Evolutionary conservation across 2,329 filamentous ascomycete species (phyloP).

Genomic region (Monilinia fructigena): DNA sequence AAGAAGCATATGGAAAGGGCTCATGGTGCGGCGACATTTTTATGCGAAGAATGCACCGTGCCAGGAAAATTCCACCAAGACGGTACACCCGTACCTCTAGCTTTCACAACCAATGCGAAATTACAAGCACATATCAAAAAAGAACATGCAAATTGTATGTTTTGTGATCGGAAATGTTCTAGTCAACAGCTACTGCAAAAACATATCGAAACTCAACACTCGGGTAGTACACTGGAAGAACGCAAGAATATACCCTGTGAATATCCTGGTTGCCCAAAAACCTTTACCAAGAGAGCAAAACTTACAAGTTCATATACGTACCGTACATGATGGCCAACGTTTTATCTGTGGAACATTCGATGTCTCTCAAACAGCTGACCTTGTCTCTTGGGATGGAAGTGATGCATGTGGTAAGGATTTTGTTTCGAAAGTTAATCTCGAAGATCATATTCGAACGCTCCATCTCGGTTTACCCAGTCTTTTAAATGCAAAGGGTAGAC

Average conservation of each 20-base stretch:
- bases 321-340: conserved; percentile 71
- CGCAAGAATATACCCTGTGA: conserved; percentile 67
- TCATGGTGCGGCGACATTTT: conserved; percentile 67
- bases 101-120: conserved; percentile 70
- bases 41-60: conserved; percentile 69
- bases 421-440: conserved; percentile 72
- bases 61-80: conserved; percentile 41
- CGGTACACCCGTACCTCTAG: conserved; percentile 46
- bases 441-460: conserved; percentile 80
- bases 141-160: conserved; percentile 72
- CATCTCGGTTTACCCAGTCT: conserved; percentile 64
- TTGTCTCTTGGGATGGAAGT: conserved; percentile 62
- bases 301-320: conserved; percentile 73
- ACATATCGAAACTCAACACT: conserved; percentile 78
- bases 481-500: conserved; percentile 43
- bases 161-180: conserved; percentile 68
- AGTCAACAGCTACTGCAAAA: conserved; percentile 67
- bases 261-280: conserved; percentile 66
- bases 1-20: conserved; percentile 67
- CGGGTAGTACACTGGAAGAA: conserved; percentile 58
- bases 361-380: conserved; percentile 54
- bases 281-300: conserved; percentile 87
- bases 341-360: conserved; percentile 77
- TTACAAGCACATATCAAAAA: conserved; percentile 72
- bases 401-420: conserved; percentile 75